Evolutionary conservation across 768 basidiomycete genomes (phyloP).

Genomic region (Macrolepiota fuliginosa): DNA sequence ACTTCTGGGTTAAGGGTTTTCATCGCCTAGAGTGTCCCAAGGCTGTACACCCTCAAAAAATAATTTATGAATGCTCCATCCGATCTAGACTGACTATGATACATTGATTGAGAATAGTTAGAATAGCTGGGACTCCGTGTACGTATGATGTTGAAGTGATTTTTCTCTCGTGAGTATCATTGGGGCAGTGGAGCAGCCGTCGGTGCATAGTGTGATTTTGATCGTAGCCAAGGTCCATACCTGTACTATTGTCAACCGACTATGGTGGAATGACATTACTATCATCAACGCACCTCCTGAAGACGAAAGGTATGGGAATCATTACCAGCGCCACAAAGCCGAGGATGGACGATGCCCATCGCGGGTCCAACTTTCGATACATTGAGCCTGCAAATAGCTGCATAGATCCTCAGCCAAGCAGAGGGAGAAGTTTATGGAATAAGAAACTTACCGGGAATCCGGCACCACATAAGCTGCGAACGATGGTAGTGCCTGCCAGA

Average conservation of each 20-base stretch:
- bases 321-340: constrained; percentile 49
- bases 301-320: constrained; percentile 51
- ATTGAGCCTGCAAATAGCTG: constrained; percentile 56
- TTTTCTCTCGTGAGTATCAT: not conserved
- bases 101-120: too few species aligned
- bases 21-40: too few species aligned
- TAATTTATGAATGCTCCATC: too few species aligned
- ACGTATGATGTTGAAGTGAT: not conserved
- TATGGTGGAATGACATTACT: not conserved
- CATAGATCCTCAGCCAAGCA: constrained; percentile 2
- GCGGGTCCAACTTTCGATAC: constrained; percentile 46
- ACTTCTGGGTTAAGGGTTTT: too few species aligned
- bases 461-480: constrained; percentile 52
- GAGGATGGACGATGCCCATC: constrained; percentile 59
- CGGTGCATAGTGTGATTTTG: constrained; percentile 42
- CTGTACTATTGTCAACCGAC: constrained; percentile 16
- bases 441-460: constrained; percentile 40
- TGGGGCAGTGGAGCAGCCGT: constrained; percentile 14
- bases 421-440: not conserved
- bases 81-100: too few species aligned
- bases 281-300: constrained; percentile 31
- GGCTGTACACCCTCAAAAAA: too few species aligned
- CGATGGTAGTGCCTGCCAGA: constrained; percentile 49
- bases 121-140: not conserved
- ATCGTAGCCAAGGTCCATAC: constrained; percentile 41